Evolutionary conservation across 2,329 filamentous ascomycete species (phyloP).

Genomic region (Verruconis gallopava): DNA sequence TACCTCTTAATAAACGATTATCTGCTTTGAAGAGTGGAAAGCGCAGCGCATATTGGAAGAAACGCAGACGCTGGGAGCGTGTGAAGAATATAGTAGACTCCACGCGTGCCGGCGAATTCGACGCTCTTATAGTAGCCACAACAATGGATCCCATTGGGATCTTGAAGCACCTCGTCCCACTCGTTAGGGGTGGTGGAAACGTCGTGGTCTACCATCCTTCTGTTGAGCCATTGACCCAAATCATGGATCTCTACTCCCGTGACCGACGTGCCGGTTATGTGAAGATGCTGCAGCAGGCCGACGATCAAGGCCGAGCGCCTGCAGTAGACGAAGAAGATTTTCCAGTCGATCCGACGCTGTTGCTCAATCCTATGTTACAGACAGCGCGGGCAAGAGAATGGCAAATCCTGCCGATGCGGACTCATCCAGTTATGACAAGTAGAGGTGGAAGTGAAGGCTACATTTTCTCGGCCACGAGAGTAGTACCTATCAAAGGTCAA

Average conservation of each 20-base stretch:
- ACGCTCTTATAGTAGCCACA: constrained; percentile 70
- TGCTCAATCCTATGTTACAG: constrained; percentile 71
- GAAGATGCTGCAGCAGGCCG: constrained; percentile 17
- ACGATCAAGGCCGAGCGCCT: constrained; percentile 27
- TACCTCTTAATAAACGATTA: constrained; percentile 35
- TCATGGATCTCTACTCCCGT: constrained; percentile 77
- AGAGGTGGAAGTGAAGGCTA: constrained; percentile 82
- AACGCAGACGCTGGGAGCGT: constrained; percentile 69
- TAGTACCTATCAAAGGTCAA: constrained; percentile 59
- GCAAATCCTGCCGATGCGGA: constrained; percentile 85
- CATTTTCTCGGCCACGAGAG: constrained; percentile 70
- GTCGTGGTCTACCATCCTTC: constrained; percentile 76
- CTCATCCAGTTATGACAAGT: constrained; percentile 87
- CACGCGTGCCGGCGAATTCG: constrained; percentile 62
- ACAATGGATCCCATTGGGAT: constrained; percentile 70
- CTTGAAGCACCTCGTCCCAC: constrained; percentile 60
- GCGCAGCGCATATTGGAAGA: constrained; percentile 75
- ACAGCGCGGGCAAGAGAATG: constrained; percentile 65
- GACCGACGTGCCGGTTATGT: constrained; percentile 60
- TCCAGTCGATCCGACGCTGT: constrained; percentile 70
- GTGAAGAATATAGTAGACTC: constrained; percentile 60
- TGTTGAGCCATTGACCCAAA: constrained; percentile 61
- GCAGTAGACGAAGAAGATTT: constrained; percentile 45
- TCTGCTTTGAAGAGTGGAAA: constrained; percentile 67
- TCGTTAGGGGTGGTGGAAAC: constrained; percentile 70